Conservation (phyloP, 129 eudicot species). For the Oenanthe sinensis region DNA sequence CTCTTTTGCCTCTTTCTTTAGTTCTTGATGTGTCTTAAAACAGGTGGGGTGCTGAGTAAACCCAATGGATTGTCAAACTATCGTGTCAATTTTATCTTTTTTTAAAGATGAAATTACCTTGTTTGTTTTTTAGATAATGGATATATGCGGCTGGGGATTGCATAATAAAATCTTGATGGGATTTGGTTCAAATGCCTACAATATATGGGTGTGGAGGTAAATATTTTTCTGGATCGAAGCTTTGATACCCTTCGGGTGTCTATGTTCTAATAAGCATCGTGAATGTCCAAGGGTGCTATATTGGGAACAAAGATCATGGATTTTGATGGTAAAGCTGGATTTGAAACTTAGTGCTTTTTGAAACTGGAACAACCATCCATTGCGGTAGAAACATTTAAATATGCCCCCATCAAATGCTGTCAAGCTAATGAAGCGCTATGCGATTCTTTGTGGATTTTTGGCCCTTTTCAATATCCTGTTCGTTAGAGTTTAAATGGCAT, state of each 20-base stretch:
- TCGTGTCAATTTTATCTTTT: constrained; percentile 1
- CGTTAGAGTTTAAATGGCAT: constrained; percentile 16
- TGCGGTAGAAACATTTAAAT: constrained; percentile 30
- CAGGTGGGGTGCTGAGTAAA: constrained; percentile 14
- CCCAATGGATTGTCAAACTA: constrained; percentile 10
- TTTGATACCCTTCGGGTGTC: constrained; percentile 33
- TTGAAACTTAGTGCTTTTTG: constrained; percentile 38
- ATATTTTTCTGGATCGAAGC: constrained; percentile 50
- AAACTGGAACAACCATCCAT: constrained; percentile 23
- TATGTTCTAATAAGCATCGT: constrained; percentile 57
- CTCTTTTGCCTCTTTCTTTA: not conserved
- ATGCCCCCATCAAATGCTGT: constrained; percentile 23
- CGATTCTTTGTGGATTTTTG: constrained; percentile 31
- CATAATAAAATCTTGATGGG: constrained; percentile 66
- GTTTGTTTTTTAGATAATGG: constrained; percentile 67
- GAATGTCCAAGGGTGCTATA: constrained; percentile 77
- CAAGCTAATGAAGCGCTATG: constrained; percentile 34
- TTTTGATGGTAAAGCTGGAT: constrained; percentile 66
- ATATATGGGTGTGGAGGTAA: constrained; percentile 71
- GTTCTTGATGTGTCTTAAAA: constrained; percentile 2
- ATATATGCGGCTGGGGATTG: constrained; percentile 77
- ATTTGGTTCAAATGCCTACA: constrained; percentile 51
- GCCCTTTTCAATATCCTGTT: constrained; percentile 13
- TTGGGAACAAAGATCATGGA: constrained; percentile 69
- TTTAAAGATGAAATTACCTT: constrained; percentile 30